These are phyloP conservation scores for Saccharomyces hybrid DNA, from an alignment of 1,139 yeast species.

Conservation along the genomic window DNA sequence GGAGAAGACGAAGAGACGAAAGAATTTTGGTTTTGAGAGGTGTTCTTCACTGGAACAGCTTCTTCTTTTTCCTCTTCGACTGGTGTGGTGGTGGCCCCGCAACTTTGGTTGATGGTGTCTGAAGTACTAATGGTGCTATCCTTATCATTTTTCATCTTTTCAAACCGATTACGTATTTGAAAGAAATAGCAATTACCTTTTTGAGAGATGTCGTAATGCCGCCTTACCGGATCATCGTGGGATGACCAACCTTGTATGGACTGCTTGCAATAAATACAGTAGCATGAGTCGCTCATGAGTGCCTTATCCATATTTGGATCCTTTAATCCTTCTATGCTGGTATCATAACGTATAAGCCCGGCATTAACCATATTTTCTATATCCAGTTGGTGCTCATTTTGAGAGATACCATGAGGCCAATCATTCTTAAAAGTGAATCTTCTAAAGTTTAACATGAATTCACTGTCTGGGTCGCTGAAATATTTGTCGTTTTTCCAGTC, in stretches of 20 bases:
- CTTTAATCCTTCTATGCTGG: conserved; percentile 18
- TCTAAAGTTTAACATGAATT: conserved; percentile 10
- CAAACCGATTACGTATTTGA: conserved; percentile 5
- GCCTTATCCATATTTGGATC: conserved; percentile 8
- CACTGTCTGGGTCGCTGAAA: conserved; percentile 16
- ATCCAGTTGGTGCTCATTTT: conserved; percentile 3
- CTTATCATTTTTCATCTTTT: not conserved
- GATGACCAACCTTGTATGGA: conserved; percentile 9
- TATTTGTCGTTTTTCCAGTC: conserved; percentile 17
- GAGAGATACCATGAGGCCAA: conserved; percentile 8
- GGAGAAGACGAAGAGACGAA: not conserved
- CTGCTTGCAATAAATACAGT: conserved; percentile 24
- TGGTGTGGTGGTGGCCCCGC: not conserved
- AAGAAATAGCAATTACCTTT: conserved; percentile 23
- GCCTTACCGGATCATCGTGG: conserved; percentile 14
- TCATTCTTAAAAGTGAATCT: conserved; percentile 13
- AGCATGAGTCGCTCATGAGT: conserved; percentile 13
- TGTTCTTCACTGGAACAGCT: not conserved
- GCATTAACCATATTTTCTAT: conserved; percentile 17
- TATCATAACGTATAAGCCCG: conserved; percentile 25
- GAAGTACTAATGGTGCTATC: not conserved
- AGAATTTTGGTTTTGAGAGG: not conserved
- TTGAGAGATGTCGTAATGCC: conserved; percentile 7
- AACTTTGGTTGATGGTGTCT: not conserved
- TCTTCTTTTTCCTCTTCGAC: not conserved